Evolutionary conservation across 1,284 basidiomycete genomes (phyloP).

Genomic region (Sphagnurus paluster): DNA sequence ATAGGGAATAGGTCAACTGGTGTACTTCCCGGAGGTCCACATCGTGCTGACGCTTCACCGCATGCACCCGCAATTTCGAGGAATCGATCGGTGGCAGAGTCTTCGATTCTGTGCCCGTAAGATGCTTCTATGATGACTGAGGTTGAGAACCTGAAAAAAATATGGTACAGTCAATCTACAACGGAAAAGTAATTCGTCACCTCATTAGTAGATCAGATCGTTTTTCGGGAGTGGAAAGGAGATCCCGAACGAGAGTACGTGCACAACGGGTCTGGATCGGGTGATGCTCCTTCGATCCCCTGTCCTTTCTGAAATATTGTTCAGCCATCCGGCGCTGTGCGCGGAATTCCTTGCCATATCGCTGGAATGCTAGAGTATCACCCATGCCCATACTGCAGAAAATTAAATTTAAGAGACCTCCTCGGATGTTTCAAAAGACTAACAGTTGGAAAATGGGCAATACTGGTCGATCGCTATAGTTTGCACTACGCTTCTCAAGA

Average conservation of each 20-base stretch:
- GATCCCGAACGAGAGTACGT: conserved; percentile 14
- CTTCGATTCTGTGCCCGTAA: conserved; percentile 20
- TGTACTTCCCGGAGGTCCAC: conserved; percentile 19
- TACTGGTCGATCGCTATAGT: conserved; percentile 25
- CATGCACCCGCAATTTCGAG: conserved; percentile 8
- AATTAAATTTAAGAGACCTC: neutral
- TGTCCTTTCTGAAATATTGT: conserved; percentile 16
- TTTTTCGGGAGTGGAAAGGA: conserved; percentile 11
- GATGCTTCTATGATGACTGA: conserved; percentile 18
- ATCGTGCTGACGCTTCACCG: neutral
- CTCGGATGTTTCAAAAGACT: no score
- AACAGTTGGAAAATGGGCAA: conserved; percentile 14
- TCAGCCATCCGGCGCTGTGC: conserved; percentile 21
- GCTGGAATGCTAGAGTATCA: conserved; percentile 11
- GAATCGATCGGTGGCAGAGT: conserved; percentile 18
- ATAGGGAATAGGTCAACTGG: conserved; percentile 21
- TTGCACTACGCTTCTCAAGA: conserved; percentile 31
- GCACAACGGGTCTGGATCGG: conserved; percentile 16
- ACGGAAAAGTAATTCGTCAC: neutral
- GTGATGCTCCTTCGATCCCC: conserved; percentile 8
- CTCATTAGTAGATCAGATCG: conserved; percentile 11
- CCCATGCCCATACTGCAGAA: conserved; percentile 12
- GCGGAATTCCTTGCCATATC: conserved; percentile 17
- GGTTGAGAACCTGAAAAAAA: conserved; percentile 18
- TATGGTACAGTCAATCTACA: neutral